Base-by-base conservation (phyloP, 768 basidiomycete species). In the Boletus barrowsii region DNA sequence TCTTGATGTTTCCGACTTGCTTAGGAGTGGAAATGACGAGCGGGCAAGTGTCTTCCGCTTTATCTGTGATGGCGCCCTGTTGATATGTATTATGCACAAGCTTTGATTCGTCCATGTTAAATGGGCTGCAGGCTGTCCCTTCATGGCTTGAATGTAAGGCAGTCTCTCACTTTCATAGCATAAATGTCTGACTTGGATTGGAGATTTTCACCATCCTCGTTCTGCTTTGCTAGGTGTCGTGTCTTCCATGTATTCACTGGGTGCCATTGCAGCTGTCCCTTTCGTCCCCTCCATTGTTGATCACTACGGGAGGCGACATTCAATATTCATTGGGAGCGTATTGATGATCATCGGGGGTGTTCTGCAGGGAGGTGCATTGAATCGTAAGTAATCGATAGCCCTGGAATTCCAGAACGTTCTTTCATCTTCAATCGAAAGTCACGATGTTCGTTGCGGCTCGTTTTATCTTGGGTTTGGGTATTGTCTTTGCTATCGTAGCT, bases 161-260 rank as follows among this genome's bases (percentile, higher is more conserved):
- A 4, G 24, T 41, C 26, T 3, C 20, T 42, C 29, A 17, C 29
- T 17, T 5, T 18, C 20, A 13, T 20, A 49, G 3, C 24, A 18
- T 44, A 43, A 11, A 0, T 4, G 4, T 39, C 33, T 55, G 10
- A 52, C 32, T 17, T 0, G 24, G 11, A 37, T 7, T 39, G 29
- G 40, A 49, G 49, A 49, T 33, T 49, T 17, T 17, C 3, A 42
- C 30, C 30, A 49, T 42, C 40, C 40, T 41, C 49, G 32, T 24
- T 41, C 39, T 20, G 40, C 49, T 3, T 32, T 18, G 13, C 10
- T 47, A 40, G 52, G 52, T 5, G 7, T 53, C 5, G 42, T 56
- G 53, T n/a, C 77, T 14, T 72, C 82, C 2, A 76, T 83, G 61
- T 85, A 84, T 61, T 81, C 83, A 1, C 75, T 85, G n/a, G 84